Evolutionary conservation across 1,284 basidiomycete genomes (phyloP).

Genomic region (Cronartium ribicola): DNA sequence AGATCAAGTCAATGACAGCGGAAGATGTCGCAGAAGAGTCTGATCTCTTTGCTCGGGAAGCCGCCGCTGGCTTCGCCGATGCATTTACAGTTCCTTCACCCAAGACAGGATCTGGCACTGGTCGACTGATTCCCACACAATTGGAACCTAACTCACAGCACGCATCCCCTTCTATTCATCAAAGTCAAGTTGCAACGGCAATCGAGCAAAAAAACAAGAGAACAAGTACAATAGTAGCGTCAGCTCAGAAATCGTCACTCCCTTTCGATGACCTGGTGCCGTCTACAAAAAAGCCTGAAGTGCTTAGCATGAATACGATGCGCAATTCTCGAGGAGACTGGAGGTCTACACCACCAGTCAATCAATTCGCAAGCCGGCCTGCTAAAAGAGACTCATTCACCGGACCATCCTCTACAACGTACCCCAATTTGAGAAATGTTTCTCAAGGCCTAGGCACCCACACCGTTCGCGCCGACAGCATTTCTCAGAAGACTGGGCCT

Average conservation of each 20-base stretch:
- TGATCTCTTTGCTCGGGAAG: slow-evolving; percentile 30
- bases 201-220: neutral
- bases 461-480: neutral
- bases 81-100: slow-evolving; percentile 20
- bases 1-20: neutral
- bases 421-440: neutral
- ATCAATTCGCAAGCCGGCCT: slow-evolving; percentile 5
- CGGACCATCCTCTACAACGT: neutral
- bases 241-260: neutral
- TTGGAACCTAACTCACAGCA: neutral
- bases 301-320: slow-evolving; percentile 17
- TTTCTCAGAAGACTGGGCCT: slow-evolving; percentile 33
- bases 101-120: neutral
- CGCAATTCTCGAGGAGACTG: neutral
- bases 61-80: slow-evolving; percentile 39
- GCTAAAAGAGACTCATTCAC: neutral
- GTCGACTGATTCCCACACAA: neutral
- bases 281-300: slow-evolving; percentile 5
- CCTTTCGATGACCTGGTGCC: slow-evolving; percentile 33
- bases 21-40: slow-evolving; percentile 21
- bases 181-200: neutral
- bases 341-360: neutral
- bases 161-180: neutral
- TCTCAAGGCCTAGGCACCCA: neutral
- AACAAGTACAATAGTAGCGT: neutral